Percentiles rank a stretch among this genome's conserved stretches.
phyloP scores from a whole-genome alignment of 2,329 filamentous ascomycete genomes.

The Didymosphaeria variabile region DNA sequence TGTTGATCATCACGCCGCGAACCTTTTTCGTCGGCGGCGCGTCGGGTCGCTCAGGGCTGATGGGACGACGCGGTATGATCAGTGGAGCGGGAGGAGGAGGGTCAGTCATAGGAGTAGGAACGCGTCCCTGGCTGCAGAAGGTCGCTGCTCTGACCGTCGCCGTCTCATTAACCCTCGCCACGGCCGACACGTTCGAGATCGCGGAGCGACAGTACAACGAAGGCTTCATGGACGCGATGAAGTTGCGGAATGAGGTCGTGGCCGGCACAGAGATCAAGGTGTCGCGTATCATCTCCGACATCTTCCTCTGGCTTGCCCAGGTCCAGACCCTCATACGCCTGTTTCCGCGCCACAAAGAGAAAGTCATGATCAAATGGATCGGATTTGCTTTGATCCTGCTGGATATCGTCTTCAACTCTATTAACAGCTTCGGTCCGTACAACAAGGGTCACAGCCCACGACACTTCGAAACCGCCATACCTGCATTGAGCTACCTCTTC shows the following conservation, averaged over 20 bases:
- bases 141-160: constrained; percentile 70
- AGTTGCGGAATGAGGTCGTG: constrained; percentile 80
- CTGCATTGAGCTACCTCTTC: constrained; percentile 89
- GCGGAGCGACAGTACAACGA: constrained; percentile 81
- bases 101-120: constrained; percentile 83
- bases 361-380: constrained; percentile 98
- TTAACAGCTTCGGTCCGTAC: constrained; percentile 79
- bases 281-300: constrained; percentile 91
- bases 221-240: constrained; percentile 81
- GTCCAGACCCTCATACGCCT: constrained; percentile 95
- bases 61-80: constrained; percentile 84
- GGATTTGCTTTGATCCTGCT: constrained; percentile 92
- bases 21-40: constrained; percentile 87
- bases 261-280: constrained; percentile 86
- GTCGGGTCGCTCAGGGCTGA: constrained; percentile 72
- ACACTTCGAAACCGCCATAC: constrained; percentile 87
- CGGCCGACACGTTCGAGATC: constrained; percentile 86
- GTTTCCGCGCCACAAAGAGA: constrained; percentile 95
- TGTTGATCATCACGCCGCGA: constrained; percentile 92
- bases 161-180: constrained; percentile 92
- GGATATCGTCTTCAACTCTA: constrained; percentile 87
- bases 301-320: constrained; percentile 96
- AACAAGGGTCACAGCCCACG: constrained; percentile 69
- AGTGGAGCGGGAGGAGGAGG: constrained; percentile 71
- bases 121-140: constrained; percentile 89